A percentile compares a stretch with the other conserved stretches of the same genome.
These are phyloP conservation scores for Colletotrichum chlorophyti DNA, from an alignment of 2,329 filamentous ascomycete genomes.

Conservation along the genomic window DNA sequence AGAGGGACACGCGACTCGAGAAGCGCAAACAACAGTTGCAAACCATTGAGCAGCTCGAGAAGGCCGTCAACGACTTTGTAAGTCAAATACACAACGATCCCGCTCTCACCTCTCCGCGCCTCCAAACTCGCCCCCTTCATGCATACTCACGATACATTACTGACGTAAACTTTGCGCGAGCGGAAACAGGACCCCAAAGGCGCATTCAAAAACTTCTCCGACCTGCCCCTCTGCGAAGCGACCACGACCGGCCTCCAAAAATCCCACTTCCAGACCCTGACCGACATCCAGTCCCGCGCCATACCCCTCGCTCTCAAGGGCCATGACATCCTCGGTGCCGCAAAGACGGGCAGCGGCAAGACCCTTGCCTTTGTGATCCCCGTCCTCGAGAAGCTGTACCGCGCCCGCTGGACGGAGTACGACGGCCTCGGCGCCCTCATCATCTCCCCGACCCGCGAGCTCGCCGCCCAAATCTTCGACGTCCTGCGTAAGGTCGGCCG, in stretches of 20 bases:
- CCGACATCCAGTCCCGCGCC: slow-evolving; percentile 90
- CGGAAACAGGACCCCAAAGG: slow-evolving; percentile 63
- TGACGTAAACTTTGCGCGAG: background rate
- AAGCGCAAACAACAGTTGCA: slow-evolving; percentile 47
- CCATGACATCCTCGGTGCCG: slow-evolving; percentile 87
- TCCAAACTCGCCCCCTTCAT: background rate
- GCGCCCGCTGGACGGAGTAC: slow-evolving; percentile 85
- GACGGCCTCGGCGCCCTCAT: slow-evolving; percentile 94
- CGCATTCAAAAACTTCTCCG: slow-evolving; percentile 73
- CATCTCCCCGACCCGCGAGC: slow-evolving; percentile 90
- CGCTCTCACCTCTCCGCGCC: background rate
- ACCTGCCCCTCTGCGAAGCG: slow-evolving; percentile 84
- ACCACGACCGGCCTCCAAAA: slow-evolving; percentile 81
- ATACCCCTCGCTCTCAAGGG: slow-evolving; percentile 87
- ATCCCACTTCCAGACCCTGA: slow-evolving; percentile 88
- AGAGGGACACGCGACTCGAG: slow-evolving; percentile 34
- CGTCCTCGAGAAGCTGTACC: slow-evolving; percentile 90
- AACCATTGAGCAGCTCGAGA: slow-evolving; percentile 46
- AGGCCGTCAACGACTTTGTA: slow-evolving; percentile 48
- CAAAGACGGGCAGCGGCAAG: slow-evolving; percentile 95
- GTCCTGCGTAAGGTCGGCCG: slow-evolving; percentile 89
- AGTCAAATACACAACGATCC: too few relatives aligned
- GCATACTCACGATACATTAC: background rate
- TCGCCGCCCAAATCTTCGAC: slow-evolving; percentile 96
- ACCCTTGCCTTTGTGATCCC: slow-evolving; percentile 92